A percentile compares a stretch with the other conserved stretches of the same genome.
Conservation (phyloP, 2,329 filamentous ascomycete species). For the Colletotrichum spaethianum region DNA sequence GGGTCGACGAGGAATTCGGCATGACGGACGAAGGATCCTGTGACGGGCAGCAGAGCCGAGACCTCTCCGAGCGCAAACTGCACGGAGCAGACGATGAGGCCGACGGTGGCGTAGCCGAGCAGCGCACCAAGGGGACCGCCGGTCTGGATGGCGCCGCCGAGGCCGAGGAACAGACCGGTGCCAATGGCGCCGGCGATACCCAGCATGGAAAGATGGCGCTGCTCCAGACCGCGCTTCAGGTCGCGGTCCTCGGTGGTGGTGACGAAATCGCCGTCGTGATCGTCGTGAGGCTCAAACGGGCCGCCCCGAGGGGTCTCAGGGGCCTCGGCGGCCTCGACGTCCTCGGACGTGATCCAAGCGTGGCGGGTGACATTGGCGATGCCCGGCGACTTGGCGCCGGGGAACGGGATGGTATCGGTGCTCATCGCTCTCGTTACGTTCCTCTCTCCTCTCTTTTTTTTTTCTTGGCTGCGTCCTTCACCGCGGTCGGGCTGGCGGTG, state of each 20-base stretch:
- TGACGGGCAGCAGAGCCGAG: conserved; percentile 73
- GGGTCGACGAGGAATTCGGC: conserved; percentile 73
- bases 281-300: conserved; percentile 35
- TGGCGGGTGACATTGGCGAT: conserved; percentile 38
- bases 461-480: conserved; percentile 11
- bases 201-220: conserved; percentile 73
- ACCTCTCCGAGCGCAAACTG: conserved; percentile 73
- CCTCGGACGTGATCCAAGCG: conserved; percentile 37
- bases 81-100: conserved; percentile 69
- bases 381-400: conserved; percentile 40
- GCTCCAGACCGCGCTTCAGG: conserved; percentile 64
- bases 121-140: conserved; percentile 65
- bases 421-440: conserved; percentile 16
- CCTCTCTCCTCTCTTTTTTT: neutral
- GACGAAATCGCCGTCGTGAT: conserved; percentile 60
- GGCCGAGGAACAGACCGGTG: conserved; percentile 72
- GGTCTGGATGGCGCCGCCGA: conserved; percentile 66
- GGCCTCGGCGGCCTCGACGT: conserved; percentile 27
- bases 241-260: conserved; percentile 64
- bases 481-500: conserved; percentile 13
- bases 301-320: conserved; percentile 9
- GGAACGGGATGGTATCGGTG: conserved; percentile 36
- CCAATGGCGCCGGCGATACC: conserved; percentile 74
- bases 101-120: conserved; percentile 69
- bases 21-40: conserved; percentile 74